Conservation (phyloP, 306 rosid species). For the Casuarina cunninghamiana region DNA sequence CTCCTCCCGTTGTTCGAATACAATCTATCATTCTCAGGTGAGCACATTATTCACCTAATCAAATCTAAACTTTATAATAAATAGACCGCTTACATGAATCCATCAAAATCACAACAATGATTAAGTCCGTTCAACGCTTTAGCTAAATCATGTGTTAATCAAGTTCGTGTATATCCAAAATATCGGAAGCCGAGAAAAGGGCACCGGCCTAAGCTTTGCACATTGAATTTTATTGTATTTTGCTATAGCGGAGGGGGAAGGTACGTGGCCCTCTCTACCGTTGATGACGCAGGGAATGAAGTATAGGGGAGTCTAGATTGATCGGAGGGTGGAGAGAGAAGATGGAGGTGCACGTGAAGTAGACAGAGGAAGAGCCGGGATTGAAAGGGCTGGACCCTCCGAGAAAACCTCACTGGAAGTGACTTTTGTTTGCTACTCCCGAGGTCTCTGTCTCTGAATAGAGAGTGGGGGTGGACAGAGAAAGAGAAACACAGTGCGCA, state of each 20-base stretch:
- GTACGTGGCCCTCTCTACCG: not conserved
- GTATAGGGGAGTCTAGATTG: not conserved
- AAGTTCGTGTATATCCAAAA: not conserved
- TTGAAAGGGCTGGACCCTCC: conserved; percentile 31
- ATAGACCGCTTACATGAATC: conserved; percentile 27
- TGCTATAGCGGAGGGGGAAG: not conserved
- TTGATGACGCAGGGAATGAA: not conserved
- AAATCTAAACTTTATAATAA: conserved; percentile 32
- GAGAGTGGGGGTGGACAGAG: conserved; percentile 25
- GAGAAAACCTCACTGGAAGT: conserved; percentile 59
- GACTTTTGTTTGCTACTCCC: conserved; percentile 45
- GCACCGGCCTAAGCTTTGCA: conserved; percentile 5
- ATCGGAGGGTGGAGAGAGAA: conserved; percentile 32
- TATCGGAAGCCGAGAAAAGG: not conserved
- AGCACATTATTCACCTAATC: conserved; percentile 9
- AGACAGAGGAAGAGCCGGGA: not conserved
- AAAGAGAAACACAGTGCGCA: conserved; percentile 42
- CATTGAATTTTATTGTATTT: conserved; percentile 20
- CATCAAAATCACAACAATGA: conserved; percentile 42
- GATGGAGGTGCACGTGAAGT: not conserved
- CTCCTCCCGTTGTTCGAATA: not conserved
- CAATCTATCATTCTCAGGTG: not conserved
- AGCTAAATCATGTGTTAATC: conserved; percentile 30
- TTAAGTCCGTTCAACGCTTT: conserved; percentile 38
- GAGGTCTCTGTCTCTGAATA: conserved; percentile 43